Evolutionary conservation across 495 filamentous ascomycete species (phyloP), one percentile per base, ranked within the genome.

Genomic region (Aspergillus taichungensis): DNA sequence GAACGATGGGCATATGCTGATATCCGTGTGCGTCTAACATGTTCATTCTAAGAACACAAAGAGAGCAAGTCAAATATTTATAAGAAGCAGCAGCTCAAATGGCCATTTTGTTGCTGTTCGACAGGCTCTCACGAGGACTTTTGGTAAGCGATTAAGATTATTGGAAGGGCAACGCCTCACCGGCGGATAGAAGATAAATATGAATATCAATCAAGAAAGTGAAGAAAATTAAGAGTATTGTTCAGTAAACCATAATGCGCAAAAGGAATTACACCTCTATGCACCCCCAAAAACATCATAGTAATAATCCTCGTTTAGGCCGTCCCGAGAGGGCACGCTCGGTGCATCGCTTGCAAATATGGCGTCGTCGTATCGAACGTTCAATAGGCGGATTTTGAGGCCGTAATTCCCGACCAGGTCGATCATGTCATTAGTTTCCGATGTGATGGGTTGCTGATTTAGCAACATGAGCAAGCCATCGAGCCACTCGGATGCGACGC

Each of bases 401-500:
- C 94, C 91, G 57, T 95, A 97, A 50, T 91, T 84, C 50, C 79
- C 76, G 27, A 99, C 83, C 52, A 95, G 64, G 32, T 82, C 78
- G 43, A 95, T 84, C 40, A 97, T 68, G 59, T 90, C 92, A 53
- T 79, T 86, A 6, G 92, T 97, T 63, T 97, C 91, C 13, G 86
- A 75, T n/a, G 94, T 99, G 62, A 99, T 95, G 8, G 92, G 92
- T 34, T 89, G 81, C 59, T 99, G 92, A 58, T 89, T 87, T 29
- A 99, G 73, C 34, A 99, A 68, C 89, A 99, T 94, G 18, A 96
- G 77, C 40, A 99, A 66, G 1, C 94, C 94, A 59, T 99, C 94
- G 0, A 97, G 69, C 92, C 92, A 99, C 63, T 99, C 94, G 2
- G 90, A 90, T 8, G 92, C 94, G 14, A 90, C 60, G 47, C 79